A percentile compares a stretch with the other conserved stretches of the same genome.
These are phyloP conservation scores for Steccherinum ochraceum DNA, from an alignment of 768 basidiomycete species.

Conservation along the genomic window DNA sequence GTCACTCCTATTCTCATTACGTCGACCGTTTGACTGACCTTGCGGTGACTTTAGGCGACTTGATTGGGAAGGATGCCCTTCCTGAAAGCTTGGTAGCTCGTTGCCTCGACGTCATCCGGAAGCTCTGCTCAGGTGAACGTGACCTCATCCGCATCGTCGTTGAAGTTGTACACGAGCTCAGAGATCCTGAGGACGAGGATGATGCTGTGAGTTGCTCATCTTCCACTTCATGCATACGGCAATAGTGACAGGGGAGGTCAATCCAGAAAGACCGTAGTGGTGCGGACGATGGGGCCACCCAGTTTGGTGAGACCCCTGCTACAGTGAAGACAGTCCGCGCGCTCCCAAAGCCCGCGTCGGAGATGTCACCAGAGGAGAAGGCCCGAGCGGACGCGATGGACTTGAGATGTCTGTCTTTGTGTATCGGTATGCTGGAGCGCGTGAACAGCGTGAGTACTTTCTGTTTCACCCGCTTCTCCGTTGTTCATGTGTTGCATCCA, in stretches of 20 bases:
- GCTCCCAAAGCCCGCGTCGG: constrained; percentile 27
- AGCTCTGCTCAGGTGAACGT: constrained; percentile 64
- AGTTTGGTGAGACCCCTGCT: constrained; percentile 24
- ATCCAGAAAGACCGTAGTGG: constrained; percentile 10
- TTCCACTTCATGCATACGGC: background rate
- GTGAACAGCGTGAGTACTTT: constrained; percentile 65
- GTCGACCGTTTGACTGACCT: constrained; percentile 1
- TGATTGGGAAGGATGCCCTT: constrained; percentile 68
- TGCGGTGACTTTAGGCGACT: constrained; percentile 48
- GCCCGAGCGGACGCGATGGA: constrained; percentile 57
- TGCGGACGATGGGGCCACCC: constrained; percentile 29
- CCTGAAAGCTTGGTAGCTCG: constrained; percentile 63
- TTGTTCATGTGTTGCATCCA: too few relatives aligned
- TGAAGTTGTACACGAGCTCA: constrained; percentile 78
- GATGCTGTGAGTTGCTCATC: constrained; percentile 13
- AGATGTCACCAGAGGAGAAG: constrained; percentile 56
- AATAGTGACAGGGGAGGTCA: too few relatives aligned
- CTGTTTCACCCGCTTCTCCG: background rate
- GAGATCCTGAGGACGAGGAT: constrained; percentile 46
- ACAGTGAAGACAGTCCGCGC: constrained; percentile 16
- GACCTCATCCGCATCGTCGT: constrained; percentile 87
- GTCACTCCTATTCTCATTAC: constrained; percentile 25
- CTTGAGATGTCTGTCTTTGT: constrained; percentile 66
- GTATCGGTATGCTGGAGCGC: constrained; percentile 79
- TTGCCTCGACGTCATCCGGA: constrained; percentile 79